phyloP scores from a whole-genome alignment of 2,329 filamentous ascomycete genomes.

The Hypomyces perniciosus region DNA sequence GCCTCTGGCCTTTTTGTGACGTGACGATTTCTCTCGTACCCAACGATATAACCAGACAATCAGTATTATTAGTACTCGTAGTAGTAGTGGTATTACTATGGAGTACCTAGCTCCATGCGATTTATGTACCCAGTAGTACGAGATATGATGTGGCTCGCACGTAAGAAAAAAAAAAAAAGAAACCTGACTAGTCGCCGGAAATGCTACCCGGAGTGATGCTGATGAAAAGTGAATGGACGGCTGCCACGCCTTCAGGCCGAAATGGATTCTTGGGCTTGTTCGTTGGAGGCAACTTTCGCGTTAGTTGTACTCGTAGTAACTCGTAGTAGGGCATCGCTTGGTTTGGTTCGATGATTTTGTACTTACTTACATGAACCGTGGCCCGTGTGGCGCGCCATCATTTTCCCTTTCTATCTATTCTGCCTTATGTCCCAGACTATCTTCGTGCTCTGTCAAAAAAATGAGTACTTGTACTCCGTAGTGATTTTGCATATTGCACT shows the following conservation, averaged over 20 bases:
- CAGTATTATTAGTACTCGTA: too few relatives aligned
- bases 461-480: too few relatives aligned
- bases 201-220: conserved; percentile 10
- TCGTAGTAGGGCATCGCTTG: neutral
- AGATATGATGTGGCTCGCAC: too few relatives aligned
- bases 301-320: neutral
- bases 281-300: neutral
- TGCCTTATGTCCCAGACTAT: conserved; percentile 4
- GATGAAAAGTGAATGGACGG: conserved; percentile 11
- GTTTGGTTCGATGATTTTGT: conserved; percentile 9
- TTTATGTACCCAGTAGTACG: too few relatives aligned
- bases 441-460: too few relatives aligned
- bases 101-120: too few relatives aligned
- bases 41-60: too few relatives aligned
- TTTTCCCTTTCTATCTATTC: conserved; percentile 5
- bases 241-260: conserved; percentile 5
- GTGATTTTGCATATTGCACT: too few relatives aligned
- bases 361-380: conserved; percentile 8
- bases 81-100: too few relatives aligned
- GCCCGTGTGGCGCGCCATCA: conserved; percentile 11
- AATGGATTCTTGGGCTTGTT: conserved; percentile 2
- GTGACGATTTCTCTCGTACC: too few relatives aligned
- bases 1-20: too few relatives aligned
- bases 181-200: conserved; percentile 5
- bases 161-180: neutral